These are phyloP conservation scores for Eremomyces bilateralis DNA, from an alignment of 495 filamentous ascomycete genomes.

Conservation along the genomic window DNA sequence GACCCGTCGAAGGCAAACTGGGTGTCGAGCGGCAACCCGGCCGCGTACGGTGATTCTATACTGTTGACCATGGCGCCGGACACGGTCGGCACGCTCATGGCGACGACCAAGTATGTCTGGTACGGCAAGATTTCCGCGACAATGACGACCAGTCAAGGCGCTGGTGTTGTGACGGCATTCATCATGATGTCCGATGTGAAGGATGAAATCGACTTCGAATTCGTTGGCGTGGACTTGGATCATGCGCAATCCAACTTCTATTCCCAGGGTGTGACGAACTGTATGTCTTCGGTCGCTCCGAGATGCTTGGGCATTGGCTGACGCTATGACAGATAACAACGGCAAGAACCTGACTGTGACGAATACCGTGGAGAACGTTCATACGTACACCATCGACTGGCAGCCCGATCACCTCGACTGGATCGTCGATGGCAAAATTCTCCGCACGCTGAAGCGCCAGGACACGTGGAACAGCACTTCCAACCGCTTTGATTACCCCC, in stretches of 20 bases:
- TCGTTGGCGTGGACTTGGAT: slow-evolving; percentile 56
- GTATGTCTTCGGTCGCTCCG: slow-evolving; percentile 30
- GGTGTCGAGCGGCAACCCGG: slow-evolving; percentile 62
- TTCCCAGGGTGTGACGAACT: slow-evolving; percentile 82
- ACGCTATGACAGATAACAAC: slow-evolving; percentile 37
- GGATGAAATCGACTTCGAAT: slow-evolving; percentile 97
- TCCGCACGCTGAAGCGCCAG: slow-evolving; percentile 48
- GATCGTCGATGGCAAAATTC: slow-evolving; percentile 57
- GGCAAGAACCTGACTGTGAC: slow-evolving; percentile 44
- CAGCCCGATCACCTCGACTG: slow-evolving; percentile 64
- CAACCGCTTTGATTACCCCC: slow-evolving; percentile 73
- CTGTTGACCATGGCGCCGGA: slow-evolving; percentile 71
- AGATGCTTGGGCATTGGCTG: slow-evolving; percentile 9
- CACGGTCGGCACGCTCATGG: slow-evolving; percentile 69
- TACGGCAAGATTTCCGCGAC: slow-evolving; percentile 79
- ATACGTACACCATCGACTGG: slow-evolving; percentile 91
- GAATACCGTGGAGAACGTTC: slow-evolving; percentile 58
- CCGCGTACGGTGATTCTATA: slow-evolving; percentile 34
- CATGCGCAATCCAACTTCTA: slow-evolving; percentile 88
- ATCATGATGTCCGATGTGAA: slow-evolving; percentile 87
- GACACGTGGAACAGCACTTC: slow-evolving; percentile 69
- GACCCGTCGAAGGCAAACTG: slow-evolving; percentile 60
- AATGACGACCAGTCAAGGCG: slow-evolving; percentile 66
- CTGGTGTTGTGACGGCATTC: slow-evolving; percentile 85
- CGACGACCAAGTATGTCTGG: slow-evolving; percentile 84